phyloP scores from a whole-genome alignment of 129 eudicot species.

The Centaurea solstitialis region DNA sequence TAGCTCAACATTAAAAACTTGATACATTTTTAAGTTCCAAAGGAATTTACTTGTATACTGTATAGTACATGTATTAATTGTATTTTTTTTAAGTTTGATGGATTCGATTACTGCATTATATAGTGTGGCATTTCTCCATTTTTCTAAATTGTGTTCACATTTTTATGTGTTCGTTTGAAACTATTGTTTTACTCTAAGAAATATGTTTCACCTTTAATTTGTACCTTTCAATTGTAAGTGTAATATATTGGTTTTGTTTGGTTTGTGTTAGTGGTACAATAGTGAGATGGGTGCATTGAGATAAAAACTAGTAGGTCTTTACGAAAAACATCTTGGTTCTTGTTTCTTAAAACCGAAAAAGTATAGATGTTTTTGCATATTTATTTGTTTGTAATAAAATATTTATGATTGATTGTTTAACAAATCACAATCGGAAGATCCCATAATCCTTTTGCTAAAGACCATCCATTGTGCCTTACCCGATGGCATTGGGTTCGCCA shows the following conservation, averaged over 20 bases:
- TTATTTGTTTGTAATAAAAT: too few species aligned
- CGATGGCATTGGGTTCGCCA: too few species aligned
- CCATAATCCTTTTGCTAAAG: too few species aligned
- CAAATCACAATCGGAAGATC: too few species aligned
- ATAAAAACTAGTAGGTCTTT: too few species aligned
- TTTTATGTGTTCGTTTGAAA: not conserved
- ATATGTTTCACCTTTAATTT: not conserved
- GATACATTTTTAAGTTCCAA: conserved; percentile 4
- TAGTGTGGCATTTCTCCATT: not conserved
- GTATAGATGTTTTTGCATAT: too few species aligned
- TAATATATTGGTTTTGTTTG: not conserved
- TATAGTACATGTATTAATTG: not conserved
- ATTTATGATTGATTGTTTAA: too few species aligned
- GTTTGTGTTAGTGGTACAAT: not conserved
- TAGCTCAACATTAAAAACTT: conserved; percentile 11
- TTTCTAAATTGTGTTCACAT: not conserved
- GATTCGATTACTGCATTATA: conserved; percentile 6
- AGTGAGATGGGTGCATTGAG: too few species aligned
- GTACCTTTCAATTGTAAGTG: not conserved
- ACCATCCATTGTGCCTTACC: too few species aligned
- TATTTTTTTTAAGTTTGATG: not conserved
- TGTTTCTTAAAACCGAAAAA: too few species aligned
- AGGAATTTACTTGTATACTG: conserved; percentile 25
- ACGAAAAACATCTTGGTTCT: too few species aligned
- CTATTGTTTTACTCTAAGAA: not conserved